phyloP scores from a whole-genome alignment of 805 yeast genomes.

The Starmerella vaccinii region DNA sequence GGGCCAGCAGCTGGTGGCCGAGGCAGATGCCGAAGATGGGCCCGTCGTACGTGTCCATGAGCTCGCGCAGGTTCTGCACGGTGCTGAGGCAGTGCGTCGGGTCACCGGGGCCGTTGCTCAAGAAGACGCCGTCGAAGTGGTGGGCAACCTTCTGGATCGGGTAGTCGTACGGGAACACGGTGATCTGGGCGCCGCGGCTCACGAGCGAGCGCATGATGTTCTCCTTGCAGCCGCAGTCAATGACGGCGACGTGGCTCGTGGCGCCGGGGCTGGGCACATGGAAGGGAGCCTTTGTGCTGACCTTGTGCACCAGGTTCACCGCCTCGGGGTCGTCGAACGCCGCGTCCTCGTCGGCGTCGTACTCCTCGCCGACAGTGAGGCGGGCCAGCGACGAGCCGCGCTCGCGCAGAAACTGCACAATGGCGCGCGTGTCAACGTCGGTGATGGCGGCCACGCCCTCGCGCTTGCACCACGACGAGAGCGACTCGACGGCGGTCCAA shows the following conservation, averaged over 20 bases:
- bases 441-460: conserved; percentile 94
- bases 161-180: conserved; percentile 93
- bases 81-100: conserved; percentile 74
- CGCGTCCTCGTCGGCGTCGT: conserved; percentile 84
- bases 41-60: conserved; percentile 55
- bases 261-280: conserved; percentile 48
- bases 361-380: conserved; percentile 80
- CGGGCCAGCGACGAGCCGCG: conserved; percentile 91
- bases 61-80: conserved; percentile 42
- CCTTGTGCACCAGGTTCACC: conserved; percentile 82
- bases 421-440: conserved; percentile 94
- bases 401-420: conserved; percentile 87
- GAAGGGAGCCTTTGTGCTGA: conserved; percentile 91
- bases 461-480: conserved; percentile 91
- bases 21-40: conserved; percentile 97
- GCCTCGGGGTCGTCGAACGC: conserved; percentile 86
- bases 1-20: conserved; percentile 93
- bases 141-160: conserved; percentile 84
- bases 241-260: conserved; percentile 73
- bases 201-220: conserved; percentile 90
- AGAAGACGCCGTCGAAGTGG: conserved; percentile 87
- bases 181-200: conserved; percentile 88
- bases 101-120: conserved; percentile 99
- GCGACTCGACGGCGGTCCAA: conserved; percentile 97
- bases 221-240: conserved; percentile 98